These are phyloP conservation scores for Salix exigua DNA, from an alignment of 345 rosid species.

Conservation along the genomic window DNA sequence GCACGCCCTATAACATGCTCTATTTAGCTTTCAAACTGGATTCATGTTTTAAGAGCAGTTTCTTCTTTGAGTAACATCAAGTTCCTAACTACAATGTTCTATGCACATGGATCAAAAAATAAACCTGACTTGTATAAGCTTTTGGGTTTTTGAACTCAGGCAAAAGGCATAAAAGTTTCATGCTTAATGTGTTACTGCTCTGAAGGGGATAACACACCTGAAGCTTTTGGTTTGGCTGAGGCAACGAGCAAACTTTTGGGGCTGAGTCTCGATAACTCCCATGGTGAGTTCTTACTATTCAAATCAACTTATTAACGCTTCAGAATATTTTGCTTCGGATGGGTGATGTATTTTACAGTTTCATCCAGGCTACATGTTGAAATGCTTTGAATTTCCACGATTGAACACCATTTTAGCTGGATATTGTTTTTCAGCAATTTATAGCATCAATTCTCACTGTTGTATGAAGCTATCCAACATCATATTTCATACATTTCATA, in stretches of 20 bases:
- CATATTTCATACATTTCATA: not conserved
- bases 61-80: not conserved
- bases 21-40: not conserved
- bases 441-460: not conserved
- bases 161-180: constrained; percentile 73
- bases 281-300: constrained; percentile 38
- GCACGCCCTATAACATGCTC: not conserved
- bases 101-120: not conserved
- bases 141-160: constrained; percentile 42
- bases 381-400: not conserved
- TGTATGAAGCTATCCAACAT: not conserved
- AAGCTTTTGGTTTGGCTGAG: constrained; percentile 73
- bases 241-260: constrained; percentile 55
- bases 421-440: not conserved
- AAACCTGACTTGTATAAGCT: constrained; percentile 8
- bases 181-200: constrained; percentile 91
- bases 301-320: not conserved
- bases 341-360: not conserved
- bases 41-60: not conserved
- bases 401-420: not conserved
- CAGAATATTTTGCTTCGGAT: not conserved
- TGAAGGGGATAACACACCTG: constrained; percentile 86
- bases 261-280: constrained; percentile 36
- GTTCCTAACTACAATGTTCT: not conserved
- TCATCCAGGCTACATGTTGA: not conserved